These are phyloP conservation scores for Chrysosporium queenslandicum DNA, from an alignment of 2,329 filamentous ascomycete species.

Conservation along the genomic window DNA sequence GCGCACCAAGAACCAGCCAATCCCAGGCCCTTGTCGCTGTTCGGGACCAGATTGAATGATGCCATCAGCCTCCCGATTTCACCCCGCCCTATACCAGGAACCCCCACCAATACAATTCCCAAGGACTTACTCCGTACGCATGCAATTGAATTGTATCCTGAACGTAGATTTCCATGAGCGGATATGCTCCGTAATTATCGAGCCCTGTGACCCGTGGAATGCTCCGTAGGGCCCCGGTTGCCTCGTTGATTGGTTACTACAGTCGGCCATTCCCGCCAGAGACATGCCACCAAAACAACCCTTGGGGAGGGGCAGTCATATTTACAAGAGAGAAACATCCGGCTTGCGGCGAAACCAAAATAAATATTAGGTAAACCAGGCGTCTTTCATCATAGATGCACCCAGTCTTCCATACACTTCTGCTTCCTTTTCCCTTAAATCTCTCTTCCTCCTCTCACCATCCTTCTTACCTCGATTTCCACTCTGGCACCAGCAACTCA, in stretches of 20 bases:
- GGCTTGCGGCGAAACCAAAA: background rate
- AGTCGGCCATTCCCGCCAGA: constrained; percentile 21
- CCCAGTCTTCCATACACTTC: background rate
- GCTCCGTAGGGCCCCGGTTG: background rate
- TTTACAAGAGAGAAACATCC: background rate
- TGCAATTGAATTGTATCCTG: too few relatives aligned
- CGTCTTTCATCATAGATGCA: constrained; percentile 2
- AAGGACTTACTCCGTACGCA: background rate
- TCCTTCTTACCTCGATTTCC: background rate
- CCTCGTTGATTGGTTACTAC: constrained; percentile 19
- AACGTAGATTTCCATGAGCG: too few relatives aligned
- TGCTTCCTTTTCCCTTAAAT: background rate
- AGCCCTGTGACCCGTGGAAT: background rate
- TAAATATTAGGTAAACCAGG: background rate
- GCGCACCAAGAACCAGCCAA: too few relatives aligned
- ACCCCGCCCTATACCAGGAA: background rate
- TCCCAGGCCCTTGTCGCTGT: background rate
- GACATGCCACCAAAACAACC: constrained; percentile 1
- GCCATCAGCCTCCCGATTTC: background rate
- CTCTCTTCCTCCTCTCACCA: constrained; percentile 8
- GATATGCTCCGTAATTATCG: background rate
- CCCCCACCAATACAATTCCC: too few relatives aligned
- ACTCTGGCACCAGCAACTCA: background rate
- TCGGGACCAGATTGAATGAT: background rate
- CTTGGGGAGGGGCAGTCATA: background rate